Evolutionary conservation across 805 yeast species (phyloP).

Genomic region (Sugiyamaella chiloensis): DNA sequence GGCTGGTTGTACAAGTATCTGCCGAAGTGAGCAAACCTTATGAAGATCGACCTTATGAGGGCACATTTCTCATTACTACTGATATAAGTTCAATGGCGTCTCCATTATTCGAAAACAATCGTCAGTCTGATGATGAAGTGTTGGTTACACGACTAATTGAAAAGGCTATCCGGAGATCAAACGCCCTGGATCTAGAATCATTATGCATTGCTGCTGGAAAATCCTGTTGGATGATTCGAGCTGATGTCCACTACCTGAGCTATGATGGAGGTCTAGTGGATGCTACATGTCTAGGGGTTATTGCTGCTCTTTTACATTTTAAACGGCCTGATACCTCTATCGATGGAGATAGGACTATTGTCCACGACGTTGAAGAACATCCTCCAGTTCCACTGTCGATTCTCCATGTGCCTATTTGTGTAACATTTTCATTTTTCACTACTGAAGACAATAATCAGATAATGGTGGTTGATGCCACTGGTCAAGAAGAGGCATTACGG

Average conservation of each 20-base stretch:
- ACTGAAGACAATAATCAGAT: slow-evolving; percentile 14
- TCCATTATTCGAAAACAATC: slow-evolving; percentile 72
- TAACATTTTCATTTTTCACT: slow-evolving; percentile 78
- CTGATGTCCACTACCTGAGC: slow-evolving; percentile 83
- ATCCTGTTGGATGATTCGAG: slow-evolving; percentile 87
- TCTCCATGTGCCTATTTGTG: slow-evolving; percentile 85
- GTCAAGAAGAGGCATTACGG: slow-evolving; percentile 71
- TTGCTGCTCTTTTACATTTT: slow-evolving; percentile 80
- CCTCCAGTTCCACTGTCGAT: slow-evolving; percentile 84
- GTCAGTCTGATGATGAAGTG: slow-evolving; percentile 75
- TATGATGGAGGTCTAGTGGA: slow-evolving; percentile 94
- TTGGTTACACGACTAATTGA: slow-evolving; percentile 80
- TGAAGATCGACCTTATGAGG: slow-evolving; percentile 93
- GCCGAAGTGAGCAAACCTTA: slow-evolving; percentile 75
- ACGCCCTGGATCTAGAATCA: slow-evolving; percentile 86
- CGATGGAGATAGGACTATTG: slow-evolving; percentile 43
- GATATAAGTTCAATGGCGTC: slow-evolving; percentile 91
- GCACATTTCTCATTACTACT: slow-evolving; percentile 75
- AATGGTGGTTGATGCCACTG: slow-evolving; percentile 64
- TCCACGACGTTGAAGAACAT: slow-evolving; percentile 72
- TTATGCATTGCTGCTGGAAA: slow-evolving; percentile 88
- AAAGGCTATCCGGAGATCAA: slow-evolving; percentile 85
- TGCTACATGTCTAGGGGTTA: slow-evolving; percentile 84
- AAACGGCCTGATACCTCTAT: slow-evolving; percentile 80
- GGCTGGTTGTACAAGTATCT: slow-evolving; percentile 66